Conservation (phyloP, 768 basidiomycete species). For the Hydnomerulius pinastri region DNA sequence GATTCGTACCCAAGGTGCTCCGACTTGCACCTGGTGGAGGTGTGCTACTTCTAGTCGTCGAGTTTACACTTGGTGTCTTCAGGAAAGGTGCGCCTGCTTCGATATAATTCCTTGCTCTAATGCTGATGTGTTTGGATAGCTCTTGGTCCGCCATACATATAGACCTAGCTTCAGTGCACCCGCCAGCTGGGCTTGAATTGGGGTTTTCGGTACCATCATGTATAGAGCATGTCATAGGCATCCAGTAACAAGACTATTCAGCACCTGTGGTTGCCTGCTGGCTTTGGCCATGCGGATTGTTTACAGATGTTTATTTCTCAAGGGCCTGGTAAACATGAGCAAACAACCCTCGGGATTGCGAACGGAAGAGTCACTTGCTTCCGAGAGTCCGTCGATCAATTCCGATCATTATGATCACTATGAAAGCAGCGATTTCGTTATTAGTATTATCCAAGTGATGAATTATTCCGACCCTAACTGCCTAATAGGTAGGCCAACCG, state of each 20-base stretch:
- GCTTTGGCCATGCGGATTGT: too few relatives aligned
- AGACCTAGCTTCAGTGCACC: background rate
- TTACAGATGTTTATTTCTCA: conserved; percentile 6
- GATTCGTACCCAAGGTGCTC: conserved; percentile 94
- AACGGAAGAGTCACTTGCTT: background rate
- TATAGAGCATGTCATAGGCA: too few relatives aligned
- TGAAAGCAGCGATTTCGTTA: too few relatives aligned
- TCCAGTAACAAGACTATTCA: too few relatives aligned
- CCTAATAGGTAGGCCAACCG: background rate
- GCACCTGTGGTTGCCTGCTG: too few relatives aligned
- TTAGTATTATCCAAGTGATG: background rate
- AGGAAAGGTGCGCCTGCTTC: conserved; percentile 53
- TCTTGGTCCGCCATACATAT: conserved; percentile 37
- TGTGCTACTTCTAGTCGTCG: conserved; percentile 90
- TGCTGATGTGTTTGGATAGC: conserved; percentile 15
- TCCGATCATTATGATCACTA: background rate
- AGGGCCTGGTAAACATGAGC: background rate
- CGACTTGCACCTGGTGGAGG: conserved; percentile 96
- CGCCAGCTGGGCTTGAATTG: too few relatives aligned
- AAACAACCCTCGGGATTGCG: conserved; percentile 3
- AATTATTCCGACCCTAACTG: background rate
- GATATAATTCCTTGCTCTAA: background rate
- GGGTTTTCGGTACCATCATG: too few relatives aligned
- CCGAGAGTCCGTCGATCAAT: background rate
- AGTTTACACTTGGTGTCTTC: conserved; percentile 78